Conservation (phyloP, 257 asterid genomes). For the Scutellaria minor region DNA sequence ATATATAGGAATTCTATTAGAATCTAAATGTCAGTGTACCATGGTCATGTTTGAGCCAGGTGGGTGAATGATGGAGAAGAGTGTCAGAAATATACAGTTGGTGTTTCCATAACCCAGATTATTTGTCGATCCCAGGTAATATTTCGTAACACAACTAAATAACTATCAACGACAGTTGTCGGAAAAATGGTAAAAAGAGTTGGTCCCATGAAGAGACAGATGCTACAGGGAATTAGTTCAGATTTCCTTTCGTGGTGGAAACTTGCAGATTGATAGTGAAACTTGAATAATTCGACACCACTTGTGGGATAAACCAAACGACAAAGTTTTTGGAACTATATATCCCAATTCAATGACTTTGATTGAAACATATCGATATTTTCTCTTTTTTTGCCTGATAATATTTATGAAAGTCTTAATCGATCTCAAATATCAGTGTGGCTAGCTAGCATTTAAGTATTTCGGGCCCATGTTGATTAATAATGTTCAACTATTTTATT, state of each 20-base stretch:
- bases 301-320: background rate
- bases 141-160: background rate
- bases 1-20: background rate
- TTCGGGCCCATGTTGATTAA: no score
- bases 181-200: background rate
- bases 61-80: background rate
- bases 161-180: background rate
- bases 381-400: no score
- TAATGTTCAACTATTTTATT: no score
- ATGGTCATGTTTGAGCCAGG: background rate
- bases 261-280: background rate
- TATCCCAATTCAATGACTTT: no score
- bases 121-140: background rate
- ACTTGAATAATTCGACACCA: background rate
- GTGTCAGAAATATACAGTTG: background rate
- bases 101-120: background rate
- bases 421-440: no score
- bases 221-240: background rate
- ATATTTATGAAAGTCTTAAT: no score
- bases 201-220: conserved; percentile 9
- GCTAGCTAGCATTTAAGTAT: no score
- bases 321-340: conserved; percentile 3
- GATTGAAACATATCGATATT: no score
- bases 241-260: conserved; percentile 6
- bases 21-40: background rate